Conservation (phyloP, 2,329 filamentous ascomycete genomes). For the Botryosphaeria dothidea region DNA sequence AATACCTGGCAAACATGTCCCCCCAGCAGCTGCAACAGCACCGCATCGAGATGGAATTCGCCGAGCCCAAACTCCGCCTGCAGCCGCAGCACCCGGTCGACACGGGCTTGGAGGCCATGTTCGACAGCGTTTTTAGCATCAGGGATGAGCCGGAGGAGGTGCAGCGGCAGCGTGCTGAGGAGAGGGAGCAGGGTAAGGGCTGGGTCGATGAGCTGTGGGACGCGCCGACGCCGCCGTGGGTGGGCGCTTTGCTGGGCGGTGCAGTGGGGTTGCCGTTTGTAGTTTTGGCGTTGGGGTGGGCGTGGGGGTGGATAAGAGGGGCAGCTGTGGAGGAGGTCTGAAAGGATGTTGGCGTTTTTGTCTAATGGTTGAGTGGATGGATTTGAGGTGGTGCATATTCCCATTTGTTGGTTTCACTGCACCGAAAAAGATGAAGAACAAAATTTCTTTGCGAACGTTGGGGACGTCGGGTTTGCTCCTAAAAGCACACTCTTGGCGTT, state of each 20-base stretch:
- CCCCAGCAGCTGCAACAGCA: neutral
- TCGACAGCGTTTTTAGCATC: slow-evolving; percentile 24
- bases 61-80: slow-evolving; percentile 9
- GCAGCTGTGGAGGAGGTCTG: too few species aligned
- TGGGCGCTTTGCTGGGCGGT: neutral
- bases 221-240: neutral
- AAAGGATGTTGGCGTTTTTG: too few species aligned
- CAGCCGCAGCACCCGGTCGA: slow-evolving; percentile 20
- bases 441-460: too few species aligned
- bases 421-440: too few species aligned
- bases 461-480: too few species aligned
- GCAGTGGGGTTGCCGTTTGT: neutral
- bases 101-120: slow-evolving; percentile 26
- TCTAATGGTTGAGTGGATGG: too few species aligned
- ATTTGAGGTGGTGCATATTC: too few species aligned
- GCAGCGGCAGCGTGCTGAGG: slow-evolving; percentile 12
- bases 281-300: neutral
- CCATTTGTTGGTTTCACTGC: too few species aligned
- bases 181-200: slow-evolving; percentile 3
- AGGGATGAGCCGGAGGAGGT: slow-evolving; percentile 23
- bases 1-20: neutral
- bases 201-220: neutral
- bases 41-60: slow-evolving; percentile 13
- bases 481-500: too few species aligned
- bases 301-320: neutral